Evolutionary conservation across 2,329 filamentous ascomycete genomes (phyloP).

Genomic region (Colletotrichum godetiae): DNA sequence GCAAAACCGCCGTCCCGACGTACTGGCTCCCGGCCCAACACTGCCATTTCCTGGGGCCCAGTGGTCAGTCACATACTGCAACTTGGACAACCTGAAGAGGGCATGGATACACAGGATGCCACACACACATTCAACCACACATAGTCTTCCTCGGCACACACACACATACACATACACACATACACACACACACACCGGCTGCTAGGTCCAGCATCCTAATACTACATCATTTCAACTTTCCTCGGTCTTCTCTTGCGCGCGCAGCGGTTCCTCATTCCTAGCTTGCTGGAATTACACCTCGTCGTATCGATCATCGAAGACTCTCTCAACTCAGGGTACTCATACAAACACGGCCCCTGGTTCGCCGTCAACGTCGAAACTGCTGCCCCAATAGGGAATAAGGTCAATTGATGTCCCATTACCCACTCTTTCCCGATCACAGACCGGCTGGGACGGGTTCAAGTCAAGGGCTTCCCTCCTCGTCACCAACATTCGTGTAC

Average conservation of each 20-base stretch:
- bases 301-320: not conserved
- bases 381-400: slow-evolving; percentile 19
- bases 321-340: not conserved
- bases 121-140: not conserved
- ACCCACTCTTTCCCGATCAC: slow-evolving; percentile 10
- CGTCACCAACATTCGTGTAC: not conserved
- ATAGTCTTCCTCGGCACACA: not conserved
- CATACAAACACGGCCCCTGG: not conserved
- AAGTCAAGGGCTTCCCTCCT: not conserved
- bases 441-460: slow-evolving; percentile 17
- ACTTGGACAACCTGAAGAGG: slow-evolving; percentile 1
- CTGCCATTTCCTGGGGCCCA: slow-evolving; percentile 18
- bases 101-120: not conserved
- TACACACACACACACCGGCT: not conserved
- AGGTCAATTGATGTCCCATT: slow-evolving; percentile 10
- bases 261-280: not conserved
- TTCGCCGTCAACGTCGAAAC: slow-evolving; percentile 20
- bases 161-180: not conserved
- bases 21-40: slow-evolving; percentile 34
- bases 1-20: slow-evolving; percentile 31
- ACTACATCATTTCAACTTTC: not conserved
- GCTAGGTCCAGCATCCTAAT: not conserved
- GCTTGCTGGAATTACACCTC: not conserved
- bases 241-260: not conserved
- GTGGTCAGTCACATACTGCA: slow-evolving; percentile 4